phyloP scores from a whole-genome alignment of 164 flowering plant genomes.

The Chimonanthus praecox region DNA sequence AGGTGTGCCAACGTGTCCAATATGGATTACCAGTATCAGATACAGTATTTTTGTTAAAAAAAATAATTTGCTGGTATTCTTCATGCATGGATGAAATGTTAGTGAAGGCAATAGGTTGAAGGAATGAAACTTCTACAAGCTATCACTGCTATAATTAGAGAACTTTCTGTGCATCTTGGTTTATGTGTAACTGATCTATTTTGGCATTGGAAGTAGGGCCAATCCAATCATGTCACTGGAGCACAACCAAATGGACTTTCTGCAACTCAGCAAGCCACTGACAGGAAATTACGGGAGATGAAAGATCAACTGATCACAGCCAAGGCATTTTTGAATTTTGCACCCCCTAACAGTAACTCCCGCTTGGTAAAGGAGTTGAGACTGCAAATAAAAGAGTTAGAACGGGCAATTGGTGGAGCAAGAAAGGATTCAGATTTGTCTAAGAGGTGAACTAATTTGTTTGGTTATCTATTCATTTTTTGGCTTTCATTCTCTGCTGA shows the following conservation, averaged over 20 bases:
- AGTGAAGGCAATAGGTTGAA: neutral
- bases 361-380: constrained; percentile 76
- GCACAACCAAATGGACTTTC: constrained; percentile 14
- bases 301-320: constrained; percentile 84
- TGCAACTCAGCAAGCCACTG: constrained; percentile 25
- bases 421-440: constrained; percentile 70
- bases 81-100: neutral
- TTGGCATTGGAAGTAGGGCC: constrained; percentile 29
- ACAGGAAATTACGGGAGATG: constrained; percentile 70
- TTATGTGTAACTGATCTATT: neutral
- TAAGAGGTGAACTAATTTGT: constrained; percentile 45
- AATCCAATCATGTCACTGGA: constrained; percentile 15
- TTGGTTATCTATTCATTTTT: neutral
- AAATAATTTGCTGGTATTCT: no score
- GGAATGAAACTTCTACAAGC: neutral
- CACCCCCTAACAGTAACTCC: constrained; percentile 58
- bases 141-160: neutral
- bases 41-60: neutral
- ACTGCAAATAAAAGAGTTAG: constrained; percentile 63
- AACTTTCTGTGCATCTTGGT: neutral
- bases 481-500: neutral
- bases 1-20: neutral
- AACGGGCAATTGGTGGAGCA: constrained; percentile 61
- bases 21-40: neutral
- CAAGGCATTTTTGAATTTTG: constrained; percentile 63